Conservation (phyloP, 192 early-diverging fungal species). For the Phlyctochytrium arcticum region DNA sequence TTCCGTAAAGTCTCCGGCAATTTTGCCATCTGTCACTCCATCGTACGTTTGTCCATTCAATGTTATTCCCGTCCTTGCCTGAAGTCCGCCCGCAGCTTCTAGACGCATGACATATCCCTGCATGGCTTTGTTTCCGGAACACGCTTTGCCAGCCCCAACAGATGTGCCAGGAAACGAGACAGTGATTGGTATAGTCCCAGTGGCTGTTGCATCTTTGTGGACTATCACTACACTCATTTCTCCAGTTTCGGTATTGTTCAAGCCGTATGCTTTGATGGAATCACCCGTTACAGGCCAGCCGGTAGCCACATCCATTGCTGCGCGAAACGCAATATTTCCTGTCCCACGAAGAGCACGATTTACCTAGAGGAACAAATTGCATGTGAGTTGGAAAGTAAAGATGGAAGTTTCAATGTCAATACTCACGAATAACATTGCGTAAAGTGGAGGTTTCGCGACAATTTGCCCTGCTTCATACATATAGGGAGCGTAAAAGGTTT, state of each 20-base stretch:
- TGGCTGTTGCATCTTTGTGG: not conserved
- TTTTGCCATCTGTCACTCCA: not conserved
- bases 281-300: constrained; percentile 13
- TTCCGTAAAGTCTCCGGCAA: constrained; percentile 1
- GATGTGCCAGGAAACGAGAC: not conserved
- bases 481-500: constrained; percentile 19
- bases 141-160: not conserved
- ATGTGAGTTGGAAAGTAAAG: not conserved
- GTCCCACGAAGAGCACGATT: constrained; percentile 11
- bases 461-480: not conserved
- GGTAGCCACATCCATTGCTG: not conserved
- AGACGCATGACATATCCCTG: constrained; percentile 8
- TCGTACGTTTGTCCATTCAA: constrained; percentile 22
- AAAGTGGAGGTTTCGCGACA: constrained; percentile 1
- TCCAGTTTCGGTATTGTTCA: not conserved
- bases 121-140: not conserved
- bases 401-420: not conserved
- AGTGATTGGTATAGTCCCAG: not conserved
- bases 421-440: constrained; percentile 11
- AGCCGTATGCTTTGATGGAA: constrained; percentile 15
- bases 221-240: constrained; percentile 1
- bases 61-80: constrained; percentile 4
- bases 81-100: not conserved
- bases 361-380: not conserved
- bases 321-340: constrained; percentile 2